These are phyloP conservation scores for Thymus quinquecostatus DNA, from an alignment of 257 asterid species.

Conservation along the genomic window DNA sequence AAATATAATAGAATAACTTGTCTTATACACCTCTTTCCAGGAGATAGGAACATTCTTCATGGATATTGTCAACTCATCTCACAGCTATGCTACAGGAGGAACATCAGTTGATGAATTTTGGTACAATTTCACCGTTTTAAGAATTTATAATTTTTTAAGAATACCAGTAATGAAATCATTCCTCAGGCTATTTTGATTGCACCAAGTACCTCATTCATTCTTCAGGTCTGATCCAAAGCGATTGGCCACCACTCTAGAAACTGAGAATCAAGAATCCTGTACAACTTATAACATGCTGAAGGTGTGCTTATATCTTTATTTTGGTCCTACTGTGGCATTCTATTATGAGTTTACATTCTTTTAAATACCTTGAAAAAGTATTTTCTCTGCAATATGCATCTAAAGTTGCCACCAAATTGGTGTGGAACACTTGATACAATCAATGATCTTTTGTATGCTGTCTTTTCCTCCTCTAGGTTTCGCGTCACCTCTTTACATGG, in stretches of 20 bases:
- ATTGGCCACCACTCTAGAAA: constrained; percentile 61
- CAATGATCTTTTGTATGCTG: constrained; percentile 13
- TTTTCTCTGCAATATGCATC: background rate
- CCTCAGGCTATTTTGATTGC: background rate
- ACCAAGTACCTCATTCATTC: constrained; percentile 17
- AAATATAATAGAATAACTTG: background rate
- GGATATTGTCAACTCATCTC: constrained; percentile 84
- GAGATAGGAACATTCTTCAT: constrained; percentile 78
- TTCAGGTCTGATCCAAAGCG: constrained; percentile 84
- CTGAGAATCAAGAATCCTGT: constrained; percentile 88
- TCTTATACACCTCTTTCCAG: constrained; percentile 43
- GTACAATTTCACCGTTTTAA: constrained; percentile 40
- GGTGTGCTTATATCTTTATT: constrained; percentile 45
- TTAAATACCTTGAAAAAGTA: background rate
- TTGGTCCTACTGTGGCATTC: background rate
- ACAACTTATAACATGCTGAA: constrained; percentile 96
- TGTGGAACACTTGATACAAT: background rate
- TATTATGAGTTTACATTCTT: constrained; percentile 3
- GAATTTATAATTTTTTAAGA: background rate
- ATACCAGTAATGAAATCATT: constrained; percentile 1
- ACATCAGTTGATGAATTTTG: constrained; percentile 81
- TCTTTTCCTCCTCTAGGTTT: constrained; percentile 56
- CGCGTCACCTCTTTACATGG: constrained; percentile 87
- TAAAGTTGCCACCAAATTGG: background rate
- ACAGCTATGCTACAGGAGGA: constrained; percentile 95